Evolutionary conservation across 2,329 filamentous ascomycete genomes (phyloP), one percentile per base, ranked within the genome.

Genomic region (Canariomyces notabilis): DNA sequence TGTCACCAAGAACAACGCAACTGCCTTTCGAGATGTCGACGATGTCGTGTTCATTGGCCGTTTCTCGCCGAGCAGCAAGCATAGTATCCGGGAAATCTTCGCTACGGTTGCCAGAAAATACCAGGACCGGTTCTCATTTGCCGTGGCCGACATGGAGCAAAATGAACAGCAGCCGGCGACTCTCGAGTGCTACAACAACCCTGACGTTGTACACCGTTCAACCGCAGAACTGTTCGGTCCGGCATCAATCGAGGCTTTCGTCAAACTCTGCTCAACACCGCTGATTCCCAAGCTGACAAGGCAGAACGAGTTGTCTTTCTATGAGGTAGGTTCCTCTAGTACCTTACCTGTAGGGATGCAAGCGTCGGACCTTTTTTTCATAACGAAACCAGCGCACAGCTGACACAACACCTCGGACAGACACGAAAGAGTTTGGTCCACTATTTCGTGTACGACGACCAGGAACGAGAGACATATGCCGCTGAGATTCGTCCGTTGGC

Each of bases 251-350:
- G 58, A 68, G n/a, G 56, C 50, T 0, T 65, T 74, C 15, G 44
- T 75, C 4, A 59, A 62, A 21, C 54, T 47, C 4, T 74, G 71
- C 40, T 59, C 67, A 0, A 53, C 56, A 4, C 67, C 69, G 0
- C 42, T 71, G 15, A 68, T 76, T 6, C 67, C 65, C 0, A 67
- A 73, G 44, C 61, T 76, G 42, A 73, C 68, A 1, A 60, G 72
- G 21, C 61, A 67, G 16, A 75, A 67, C 33, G 73, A 77, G 53
- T 50, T 69, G 47, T 62, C 66, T 19, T 67, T 67, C 45, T 58
- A 69, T 20, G 60, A 65, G 46, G 70, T 69, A 49, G 35, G 57
- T n/a, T n/a, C n/a, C n/a, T n/a, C n/a, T n/a, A n/a, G n/a, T n/a
- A n/a, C n/a, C n/a, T n/a, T n/a, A n/a, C n/a, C n/a, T n/a, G n/a